A percentile compares a stretch with the other conserved stretches of the same genome.
phyloP scores from a whole-genome alignment of 345 rosid genomes.

The Camelina laxa region DNA sequence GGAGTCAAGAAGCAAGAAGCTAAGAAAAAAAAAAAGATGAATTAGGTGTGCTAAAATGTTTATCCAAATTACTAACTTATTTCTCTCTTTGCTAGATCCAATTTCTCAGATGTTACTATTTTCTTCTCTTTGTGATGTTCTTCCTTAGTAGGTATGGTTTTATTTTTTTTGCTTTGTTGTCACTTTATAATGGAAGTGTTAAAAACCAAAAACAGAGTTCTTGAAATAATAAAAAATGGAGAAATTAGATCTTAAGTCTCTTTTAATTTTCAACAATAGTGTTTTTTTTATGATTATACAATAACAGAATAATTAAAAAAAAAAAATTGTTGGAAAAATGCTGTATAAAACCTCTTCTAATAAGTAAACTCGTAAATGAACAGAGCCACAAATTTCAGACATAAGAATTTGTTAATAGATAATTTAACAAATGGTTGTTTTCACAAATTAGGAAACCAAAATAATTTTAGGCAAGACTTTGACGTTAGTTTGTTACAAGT shows the following conservation, averaged over 20 bases:
- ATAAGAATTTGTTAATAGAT: not conserved
- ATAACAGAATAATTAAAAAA: not conserved
- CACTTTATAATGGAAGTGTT: constrained; percentile 38
- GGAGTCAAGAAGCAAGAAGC: not conserved
- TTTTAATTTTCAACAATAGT: not conserved
- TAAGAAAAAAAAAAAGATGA: not conserved
- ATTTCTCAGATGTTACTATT: constrained; percentile 29
- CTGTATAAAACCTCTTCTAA: not conserved
- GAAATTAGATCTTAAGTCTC: not conserved
- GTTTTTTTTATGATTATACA: not conserved
- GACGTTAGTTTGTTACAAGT: not conserved
- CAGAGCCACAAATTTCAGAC: not conserved
- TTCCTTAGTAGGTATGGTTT: constrained; percentile 5
- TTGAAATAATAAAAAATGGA: constrained; percentile 24
- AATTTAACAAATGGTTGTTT: not conserved
- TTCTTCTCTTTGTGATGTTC: constrained; percentile 25
- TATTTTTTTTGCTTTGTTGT: not conserved
- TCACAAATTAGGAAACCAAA: not conserved
- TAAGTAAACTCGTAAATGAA: not conserved
- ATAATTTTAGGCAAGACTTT: not conserved
- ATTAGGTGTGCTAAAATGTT: constrained; percentile 26
- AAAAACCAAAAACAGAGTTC: constrained; percentile 8
- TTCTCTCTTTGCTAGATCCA: constrained; percentile 19
- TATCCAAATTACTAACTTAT: constrained; percentile 19
- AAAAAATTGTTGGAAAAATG: not conserved